Base-by-base conservation (phyloP, 108 stramenopile genomes). In the Skeletonema menzelii region DNA sequence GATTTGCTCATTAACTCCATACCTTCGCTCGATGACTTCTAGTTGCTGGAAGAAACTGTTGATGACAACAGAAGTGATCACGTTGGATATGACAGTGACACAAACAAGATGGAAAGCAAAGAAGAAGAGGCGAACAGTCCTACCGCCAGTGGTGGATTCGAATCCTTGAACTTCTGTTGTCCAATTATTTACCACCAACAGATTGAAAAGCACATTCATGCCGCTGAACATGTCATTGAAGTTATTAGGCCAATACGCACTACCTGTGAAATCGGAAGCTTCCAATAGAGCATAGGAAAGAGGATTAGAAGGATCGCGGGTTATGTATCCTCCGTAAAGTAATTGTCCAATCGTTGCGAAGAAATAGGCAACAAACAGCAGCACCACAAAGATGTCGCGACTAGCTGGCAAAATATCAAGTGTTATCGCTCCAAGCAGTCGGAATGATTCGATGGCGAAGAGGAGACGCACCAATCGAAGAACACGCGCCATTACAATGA, bases 141-240 rank as follows among this genome's bases (percentile, higher is more conserved):
- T 76, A 10, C 59, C 47, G 10, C 71, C 65, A 10, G 86, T 72
- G 31, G 74, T 83, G 17, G 74, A 72, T 44, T 74, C 82, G 30
- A 86, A 72, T 0, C 80, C 86, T 30, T 59, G 63, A 38, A 31
- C 72, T 35, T 49, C 62, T 19, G 79, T 82, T 2, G 87, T 85
- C 94, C 94, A 95, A 67, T 93, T 93, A 71, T 93, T 95, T 1
- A 90, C 86, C 1, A 93, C 91, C 17, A 95, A 27, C 14, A 90
- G 73, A 70, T 90, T 91, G 70, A 95, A 93, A 8, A 91, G 67
- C 15, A 92, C 91, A 66, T 92, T 91, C 77, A 91, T 77, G 1
- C 84, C 88, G 38, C 78, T 73, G 22, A 87, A 59, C 85, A 90
- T 78, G 65, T 95, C 94, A 60, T 95, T 95, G 81, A 93, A 95